Conservation (phyloP, 1,139 yeast genomes). For the Lodderomyces oxycetoniae region DNA sequence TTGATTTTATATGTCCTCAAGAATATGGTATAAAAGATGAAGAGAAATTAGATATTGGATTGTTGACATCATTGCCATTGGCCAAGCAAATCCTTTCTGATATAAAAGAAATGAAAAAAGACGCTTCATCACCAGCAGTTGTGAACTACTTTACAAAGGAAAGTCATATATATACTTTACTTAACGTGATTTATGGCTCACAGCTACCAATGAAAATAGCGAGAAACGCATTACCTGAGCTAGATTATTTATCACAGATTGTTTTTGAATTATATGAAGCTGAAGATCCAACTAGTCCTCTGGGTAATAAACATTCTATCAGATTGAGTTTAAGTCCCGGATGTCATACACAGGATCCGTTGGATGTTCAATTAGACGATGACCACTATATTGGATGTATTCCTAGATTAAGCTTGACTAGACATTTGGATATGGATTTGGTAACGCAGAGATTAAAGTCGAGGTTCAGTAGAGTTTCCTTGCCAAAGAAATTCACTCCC, state of each 20-base stretch:
- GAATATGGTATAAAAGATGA: conserved; percentile 96
- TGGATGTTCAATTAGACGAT: conserved; percentile 93
- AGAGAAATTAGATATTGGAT: conserved; percentile 93
- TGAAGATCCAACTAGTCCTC: conserved; percentile 51
- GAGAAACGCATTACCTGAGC: conserved; percentile 91
- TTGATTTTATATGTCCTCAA: conserved; percentile 97
- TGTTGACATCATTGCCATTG: conserved; percentile 88
- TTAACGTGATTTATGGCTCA: conserved; percentile 90
- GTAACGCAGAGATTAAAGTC: conserved; percentile 78
- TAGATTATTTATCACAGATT: conserved; percentile 92
- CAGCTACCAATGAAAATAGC: conserved; percentile 92
- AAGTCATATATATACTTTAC: conserved; percentile 88
- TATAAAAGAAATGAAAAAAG: conserved; percentile 71
- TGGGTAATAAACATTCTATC: conserved; percentile 79
- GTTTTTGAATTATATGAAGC: conserved; percentile 90
- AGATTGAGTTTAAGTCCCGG: conserved; percentile 93
- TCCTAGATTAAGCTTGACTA: conserved; percentile 81
- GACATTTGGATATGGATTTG: conserved; percentile 89
- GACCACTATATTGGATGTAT: conserved; percentile 96
- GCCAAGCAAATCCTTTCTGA: conserved; percentile 84
- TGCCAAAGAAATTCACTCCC: conserved; percentile 89
- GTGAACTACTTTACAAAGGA: conserved; percentile 94
- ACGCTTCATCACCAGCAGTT: conserved; percentile 69
- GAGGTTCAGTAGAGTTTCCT: conserved; percentile 77
- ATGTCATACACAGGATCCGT: conserved; percentile 95